Evolutionary conservation across 768 basidiomycete genomes (phyloP), one percentile per base, ranked within the genome.

Genomic region (Mycena metata): DNA sequence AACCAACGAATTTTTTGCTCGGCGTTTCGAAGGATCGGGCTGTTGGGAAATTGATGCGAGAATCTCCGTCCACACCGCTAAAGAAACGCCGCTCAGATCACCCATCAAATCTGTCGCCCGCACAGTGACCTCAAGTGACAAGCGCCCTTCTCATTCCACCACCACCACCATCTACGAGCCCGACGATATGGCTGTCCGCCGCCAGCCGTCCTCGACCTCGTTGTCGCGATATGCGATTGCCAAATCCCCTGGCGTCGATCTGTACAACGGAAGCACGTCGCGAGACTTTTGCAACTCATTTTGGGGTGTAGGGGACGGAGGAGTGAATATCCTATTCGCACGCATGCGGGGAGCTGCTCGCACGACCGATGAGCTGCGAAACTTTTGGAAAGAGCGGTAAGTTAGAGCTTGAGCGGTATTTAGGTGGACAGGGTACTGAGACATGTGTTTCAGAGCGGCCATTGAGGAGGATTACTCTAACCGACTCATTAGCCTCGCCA

Each of bases 391-490:
- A 75, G 97, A 99, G 79, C 86, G 97, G 96, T 96, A 69, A 67
- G 90, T 81, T 39, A 35, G 36, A 17, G 19, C 16, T 26, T 39
- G 10, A 15, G 39, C 39, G 24, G 35, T 15, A 12, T 24, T 57
- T 12, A 30, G 39, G 7, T 21, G 17, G 39, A 11, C 42, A 30
- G 54, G 6, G 33, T 21, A 60, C 46, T 68, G 35, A 61, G 69
- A 65, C 55, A 41, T 59, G 33, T 58, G 26, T 71, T 21, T 39
- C 55, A 98, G 97, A 76, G 91, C 95, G 10, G 73, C 84, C 26
- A 98, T 98, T 68, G 96, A 99, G 78, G 96, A 98, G 75, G 97
- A 99, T 50, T 99, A 98, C 76, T 91, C 96, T 0, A 97, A 95
- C 80, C 88, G 90, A 35, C 77, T 99, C 16, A 80, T 86, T 21